phyloP scores from a whole-genome alignment of 1,139 yeast genomes.

The Debaryomycetaceae sp. region DNA sequence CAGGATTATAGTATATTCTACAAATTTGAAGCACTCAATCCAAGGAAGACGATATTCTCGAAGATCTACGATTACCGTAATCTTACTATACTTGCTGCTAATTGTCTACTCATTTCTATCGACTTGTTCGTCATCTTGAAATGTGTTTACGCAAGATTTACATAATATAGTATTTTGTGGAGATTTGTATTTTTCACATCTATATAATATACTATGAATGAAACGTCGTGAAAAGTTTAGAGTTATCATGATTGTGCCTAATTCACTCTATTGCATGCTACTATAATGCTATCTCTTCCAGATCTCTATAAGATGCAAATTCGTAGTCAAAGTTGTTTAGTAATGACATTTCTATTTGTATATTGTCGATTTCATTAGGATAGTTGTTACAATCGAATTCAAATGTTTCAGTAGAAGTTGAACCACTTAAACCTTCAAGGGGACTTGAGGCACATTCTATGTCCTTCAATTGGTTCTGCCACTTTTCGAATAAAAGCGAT shows the following conservation, averaged over 20 bases:
- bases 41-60: not conserved
- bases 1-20: slow-evolving; percentile 6
- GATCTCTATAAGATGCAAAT: slow-evolving; percentile 7
- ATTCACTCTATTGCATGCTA: not conserved
- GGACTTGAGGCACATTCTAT: not conserved
- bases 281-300: not conserved
- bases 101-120: slow-evolving; percentile 1
- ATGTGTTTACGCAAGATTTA: not conserved
- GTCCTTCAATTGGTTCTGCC: slow-evolving; percentile 1
- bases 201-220: not conserved
- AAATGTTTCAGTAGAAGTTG: not conserved
- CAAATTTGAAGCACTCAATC: slow-evolving; percentile 2
- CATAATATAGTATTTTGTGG: no score
- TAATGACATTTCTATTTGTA: not conserved
- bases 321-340: slow-evolving; percentile 7
- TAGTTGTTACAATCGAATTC: not conserved
- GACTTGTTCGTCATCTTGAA: slow-evolving; percentile 3
- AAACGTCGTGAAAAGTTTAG: not conserved
- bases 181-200: no score
- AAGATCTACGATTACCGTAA: slow-evolving; percentile 1
- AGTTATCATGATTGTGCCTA: no score
- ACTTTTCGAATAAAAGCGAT: slow-evolving; percentile 3
- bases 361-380: not conserved
- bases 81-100: slow-evolving; percentile 1
- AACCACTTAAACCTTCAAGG: not conserved